Base-by-base conservation (phyloP, 495 filamentous ascomycete genomes). In the Achaetomiella virescens region DNA sequence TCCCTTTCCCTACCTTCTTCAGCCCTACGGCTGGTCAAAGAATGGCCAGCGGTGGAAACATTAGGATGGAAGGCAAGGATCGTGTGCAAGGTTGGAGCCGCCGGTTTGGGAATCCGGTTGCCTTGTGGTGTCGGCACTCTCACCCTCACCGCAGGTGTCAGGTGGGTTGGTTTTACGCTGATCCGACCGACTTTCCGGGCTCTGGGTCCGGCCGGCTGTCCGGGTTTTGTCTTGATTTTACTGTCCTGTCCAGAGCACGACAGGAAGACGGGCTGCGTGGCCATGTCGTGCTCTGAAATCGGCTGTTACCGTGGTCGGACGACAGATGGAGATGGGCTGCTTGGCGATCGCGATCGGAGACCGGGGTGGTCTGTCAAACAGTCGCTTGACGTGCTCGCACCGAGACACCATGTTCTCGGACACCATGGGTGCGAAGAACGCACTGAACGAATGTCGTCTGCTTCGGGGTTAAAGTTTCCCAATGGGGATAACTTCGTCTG, bases 51-150 rank as follows among this genome's bases (percentile, higher is more conserved):
- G 15, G 5, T n/a, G 37, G 37, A 14, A 40, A 3, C 15, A 6
- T 12, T 9, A 29, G 14, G 8, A 8, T 11, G 11, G 31, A 10
- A 29, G 41, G 49, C 49, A 52, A 31, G 25, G 49, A 10, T 21
- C 37, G 20, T 52, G 49, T 52, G 37, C 49, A 22, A 52, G 47
- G 47, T 33, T 38, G 47, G 25, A 6, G 3, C 27, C 35, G 49
- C 37, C 24, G 22, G n/a, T 52, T 42, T 51, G 24, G 36, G 24
- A 41, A 6, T 22, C n/a, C 24, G 11, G 27, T 31, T 31, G 27
- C 27, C 27, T 31, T 31, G 27, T n/a, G n/a, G n/a, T n/a, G n/a
- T n/a, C n/a, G n/a, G n/a, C n/a, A n/a, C n/a, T n/a, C n/a, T n/a
- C n/a, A n/a, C n/a, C n/a, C n/a, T n/a, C n/a, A n/a, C n/a, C n/a